Evolutionary conservation across 2,329 filamentous ascomycete species (phyloP), one percentile per base, ranked within the genome.

Genomic region (Cercospora sesami): DNA sequence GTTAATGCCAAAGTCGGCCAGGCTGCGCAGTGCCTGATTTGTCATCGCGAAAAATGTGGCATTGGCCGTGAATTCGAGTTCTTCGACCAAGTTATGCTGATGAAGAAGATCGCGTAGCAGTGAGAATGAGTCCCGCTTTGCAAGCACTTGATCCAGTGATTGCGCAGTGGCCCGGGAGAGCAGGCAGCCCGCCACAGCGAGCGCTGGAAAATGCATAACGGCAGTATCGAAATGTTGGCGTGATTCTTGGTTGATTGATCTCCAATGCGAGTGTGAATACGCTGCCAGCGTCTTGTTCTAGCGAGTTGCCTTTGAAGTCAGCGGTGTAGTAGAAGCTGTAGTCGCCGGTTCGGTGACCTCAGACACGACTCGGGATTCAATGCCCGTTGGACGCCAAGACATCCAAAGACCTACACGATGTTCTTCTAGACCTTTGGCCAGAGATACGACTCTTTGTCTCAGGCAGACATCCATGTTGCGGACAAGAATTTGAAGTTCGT

Each of bases 31-130:
- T 23, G 66, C 71, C 3, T 64, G 58, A 36, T 72, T 64, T 10
- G 63, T 72, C 16, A 68, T 68, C 12, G 71, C 71, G 30, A 72
- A 59, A 1, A 72, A 55, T 1, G 71, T 72, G 18, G 69, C 57
- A 42, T 68, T 68, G 26, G 53, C 31, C 5, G 63, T 51, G 5
- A 58, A 58, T 9, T 64, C 65, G 53, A 72, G 61, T 26, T 68
- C 58, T n/a, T 66, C 55, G 21, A 67, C 42, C 18, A 72, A 64
- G 23, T 68, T 57, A 26, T 62, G 59, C 23, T 71, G 63, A 23
- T 71, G 55, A 14, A 72, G 64, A 5, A 72, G 60, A 28, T 61
- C 65, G 33, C 65, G 63, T 9, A 72, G 64, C 33, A 71, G 65
- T 30, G 65, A 64, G 53, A 72, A 67, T 28, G 66, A 53, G 9